These are phyloP conservation scores for Aschersonia sp. DNA, from an alignment of 2,329 filamentous ascomycete genomes.

Conservation along the genomic window DNA sequence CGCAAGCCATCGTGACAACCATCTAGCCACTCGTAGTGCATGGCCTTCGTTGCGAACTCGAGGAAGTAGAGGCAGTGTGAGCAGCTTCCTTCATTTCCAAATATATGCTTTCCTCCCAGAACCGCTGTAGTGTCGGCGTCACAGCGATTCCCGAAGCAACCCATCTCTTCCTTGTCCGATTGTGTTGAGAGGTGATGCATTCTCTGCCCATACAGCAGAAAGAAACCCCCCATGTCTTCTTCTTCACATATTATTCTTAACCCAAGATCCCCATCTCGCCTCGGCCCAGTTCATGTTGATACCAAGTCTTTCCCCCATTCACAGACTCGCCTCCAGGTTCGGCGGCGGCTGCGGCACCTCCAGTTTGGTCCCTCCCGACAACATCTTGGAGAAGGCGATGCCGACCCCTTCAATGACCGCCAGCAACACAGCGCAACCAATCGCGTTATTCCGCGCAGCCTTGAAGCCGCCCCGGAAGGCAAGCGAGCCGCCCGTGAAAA, in stretches of 20 bases:
- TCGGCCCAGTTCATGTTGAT: not conserved
- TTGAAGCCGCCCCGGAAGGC: slow-evolving; percentile 85
- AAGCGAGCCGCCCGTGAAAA: slow-evolving; percentile 87
- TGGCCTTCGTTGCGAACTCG: too few species aligned
- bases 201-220: too few species aligned
- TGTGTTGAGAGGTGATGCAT: too few species aligned
- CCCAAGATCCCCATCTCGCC: not conserved
- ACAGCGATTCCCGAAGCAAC: too few species aligned
- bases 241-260: not conserved
- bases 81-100: too few species aligned
- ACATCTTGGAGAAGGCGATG: slow-evolving; percentile 89
- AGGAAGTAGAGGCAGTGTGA: too few species aligned
- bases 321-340: slow-evolving; percentile 15
- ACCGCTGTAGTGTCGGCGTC: too few species aligned
- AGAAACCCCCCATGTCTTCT: too few species aligned
- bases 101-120: too few species aligned
- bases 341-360: slow-evolving; percentile 36
- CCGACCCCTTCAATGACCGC: slow-evolving; percentile 96
- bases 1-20: not conserved
- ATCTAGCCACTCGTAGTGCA: not conserved
- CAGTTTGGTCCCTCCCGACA: slow-evolving; percentile 76
- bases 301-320: not conserved
- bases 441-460: slow-evolving; percentile 87
- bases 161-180: too few species aligned
- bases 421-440: slow-evolving; percentile 86